Evolutionary conservation across 768 basidiomycete species (phyloP), one percentile per base, ranked within the genome.

Genomic region (Tricholoma matsutake): DNA sequence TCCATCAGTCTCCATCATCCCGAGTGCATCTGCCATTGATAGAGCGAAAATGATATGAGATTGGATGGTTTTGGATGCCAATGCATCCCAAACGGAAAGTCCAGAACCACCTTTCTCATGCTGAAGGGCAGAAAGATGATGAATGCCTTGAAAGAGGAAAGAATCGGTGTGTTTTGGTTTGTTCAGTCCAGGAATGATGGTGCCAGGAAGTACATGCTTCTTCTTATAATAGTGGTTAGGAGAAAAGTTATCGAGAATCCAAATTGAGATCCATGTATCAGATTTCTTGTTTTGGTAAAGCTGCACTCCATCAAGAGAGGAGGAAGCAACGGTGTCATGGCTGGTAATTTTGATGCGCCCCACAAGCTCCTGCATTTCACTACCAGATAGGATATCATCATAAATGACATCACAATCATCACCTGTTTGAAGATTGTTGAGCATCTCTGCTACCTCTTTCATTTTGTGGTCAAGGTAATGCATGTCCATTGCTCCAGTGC

Each of bases 341-440:
- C 58, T 20, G 6, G 54, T 56, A 35, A 81, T 74, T 1, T 64
- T 60, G 0, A 56, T 65, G 11, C 54, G 14, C 9, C 31, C 2
- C 3, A 68, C 65, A 29, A 68, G 64, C 0, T 71, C 52, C 0
- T 79, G 62, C 45, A 72, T 76, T 2, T 72, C 72, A 0, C 9
- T 29, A 0, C 79, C 78, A 56, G 65, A 60, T 32, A 64, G 71
- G 3, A 79, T 54, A 43, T 80, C 75, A 5, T 72, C 65, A 57
- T 69, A 75, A 28, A 54, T 31, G 20, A 56, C 20, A 14, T 56
- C 41, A 1, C 45, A 56, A 13, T 35, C 60, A 13, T 41, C 57
- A 1, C 2, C 9, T 51, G 41, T 5, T 57, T 69, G 28, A 0
- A 76, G n/a, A 20, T n/a, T 41, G 14, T n/a, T n/a, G 11, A 35